Evolutionary conservation across 257 asterid species (phyloP).

Genomic region (Salvia rosmarinus): DNA sequence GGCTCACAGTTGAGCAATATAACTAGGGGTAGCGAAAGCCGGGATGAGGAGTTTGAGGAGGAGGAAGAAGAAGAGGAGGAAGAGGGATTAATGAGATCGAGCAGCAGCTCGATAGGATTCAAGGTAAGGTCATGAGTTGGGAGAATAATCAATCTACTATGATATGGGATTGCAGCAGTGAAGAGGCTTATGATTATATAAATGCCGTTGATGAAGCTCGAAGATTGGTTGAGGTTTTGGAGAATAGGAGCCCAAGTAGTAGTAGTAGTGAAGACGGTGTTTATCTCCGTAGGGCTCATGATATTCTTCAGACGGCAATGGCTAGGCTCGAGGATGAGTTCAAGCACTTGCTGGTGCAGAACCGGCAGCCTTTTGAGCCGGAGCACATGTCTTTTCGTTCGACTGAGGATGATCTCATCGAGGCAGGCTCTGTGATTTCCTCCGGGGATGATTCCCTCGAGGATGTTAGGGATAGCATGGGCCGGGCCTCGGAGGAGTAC

Average conservation of each 20-base stretch:
- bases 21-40: constrained; percentile 37
- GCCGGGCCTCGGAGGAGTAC: constrained; percentile 69
- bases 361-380: constrained; percentile 81
- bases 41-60: constrained; percentile 22
- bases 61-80: constrained; percentile 30
- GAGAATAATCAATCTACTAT: constrained; percentile 59
- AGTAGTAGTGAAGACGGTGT: constrained; percentile 41
- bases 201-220: constrained; percentile 70
- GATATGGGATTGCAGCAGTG: constrained; percentile 85
- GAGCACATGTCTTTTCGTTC: constrained; percentile 91
- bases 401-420: constrained; percentile 68
- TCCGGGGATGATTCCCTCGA: constrained; percentile 85
- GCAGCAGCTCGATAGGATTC: constrained; percentile 56
- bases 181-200: constrained; percentile 68
- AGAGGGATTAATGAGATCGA: constrained; percentile 53
- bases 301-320: constrained; percentile 83
- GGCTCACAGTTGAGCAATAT: constrained; percentile 63
- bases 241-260: constrained; percentile 41
- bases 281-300: constrained; percentile 60
- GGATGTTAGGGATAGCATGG: constrained; percentile 70
- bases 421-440: constrained; percentile 66
- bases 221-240: constrained; percentile 60
- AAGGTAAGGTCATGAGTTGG: constrained; percentile 70
- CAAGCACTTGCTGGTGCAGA: constrained; percentile 72
- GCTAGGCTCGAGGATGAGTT: constrained; percentile 91